Base-by-base conservation (phyloP, 176 grass and related monocot species). In the Carex scoparia region DNA sequence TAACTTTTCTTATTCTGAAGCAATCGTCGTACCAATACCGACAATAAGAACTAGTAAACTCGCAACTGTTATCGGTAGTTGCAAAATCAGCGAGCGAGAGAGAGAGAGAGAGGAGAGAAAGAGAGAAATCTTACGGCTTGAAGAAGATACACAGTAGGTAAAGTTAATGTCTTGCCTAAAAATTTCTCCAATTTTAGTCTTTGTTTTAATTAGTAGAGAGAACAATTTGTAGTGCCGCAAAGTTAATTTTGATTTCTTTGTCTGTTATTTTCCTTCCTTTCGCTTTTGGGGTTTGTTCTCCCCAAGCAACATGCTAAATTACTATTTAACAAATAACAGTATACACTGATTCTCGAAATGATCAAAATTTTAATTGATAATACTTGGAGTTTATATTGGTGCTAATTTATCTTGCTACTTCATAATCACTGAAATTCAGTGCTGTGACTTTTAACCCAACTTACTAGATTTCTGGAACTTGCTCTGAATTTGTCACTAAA, bases 91-190 rank as follows among this genome's bases (percentile, higher is more conserved):
- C 7, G 40, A 19, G 69, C 27, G 2, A 28, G 70, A 54, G 18
- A 19, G 40, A 49, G 2, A 51, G 70, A 53, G 44, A 54, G 32
- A 4, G 28, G 33, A 35, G 33, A 35, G 27, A 76, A 8, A 54
- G 7, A 31, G 10, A 76, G 37, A 76, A 23, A 13, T 2, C 74
- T 57, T 13, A 11, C 32, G 28, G 27, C 74, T 78, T 57, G 49
- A 78, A 78, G 51, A 56, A 78, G 68, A 71, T 7, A 78, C 74
- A 78, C 74, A 8, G 28, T 57, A 78, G 74, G 74, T 78, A 78
- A 57, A 78, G 23, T 18, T 56, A 3, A 11, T 78, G 2, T 35
- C 27, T 48, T 48, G 16, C 69, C 18, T 46, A 23, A 18, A 72
- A 72, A 46, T 72, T 63, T 28, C 69, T 72, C 18, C 19, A 56